Percentiles rank a stretch among this genome's conserved stretches.
phyloP scores from a whole-genome alignment of 2,329 filamentous ascomycete species.

The Ophiosphaerella herpotricha region DNA sequence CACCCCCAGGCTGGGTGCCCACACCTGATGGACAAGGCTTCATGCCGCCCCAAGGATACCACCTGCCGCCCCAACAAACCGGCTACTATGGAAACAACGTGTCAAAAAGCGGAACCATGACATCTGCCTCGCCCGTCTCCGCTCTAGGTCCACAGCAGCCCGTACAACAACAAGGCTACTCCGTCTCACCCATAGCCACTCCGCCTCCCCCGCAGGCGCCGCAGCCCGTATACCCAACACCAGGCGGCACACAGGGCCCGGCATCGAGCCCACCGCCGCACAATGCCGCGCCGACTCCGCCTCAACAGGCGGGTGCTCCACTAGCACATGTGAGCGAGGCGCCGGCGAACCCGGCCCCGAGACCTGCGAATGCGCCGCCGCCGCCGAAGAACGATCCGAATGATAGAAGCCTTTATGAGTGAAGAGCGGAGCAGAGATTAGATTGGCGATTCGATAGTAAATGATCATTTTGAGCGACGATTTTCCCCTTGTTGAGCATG shows the following conservation, averaged over 20 bases:
- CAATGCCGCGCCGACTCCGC: constrained; percentile 4
- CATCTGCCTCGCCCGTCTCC: constrained; percentile 14
- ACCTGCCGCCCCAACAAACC: constrained; percentile 13
- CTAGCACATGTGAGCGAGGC: constrained; percentile 4
- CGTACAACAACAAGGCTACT: background rate
- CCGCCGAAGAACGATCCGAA: constrained; percentile 18
- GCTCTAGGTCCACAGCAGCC: constrained; percentile 6
- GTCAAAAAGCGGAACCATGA: constrained; percentile 16
- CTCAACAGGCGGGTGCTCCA: constrained; percentile 3
- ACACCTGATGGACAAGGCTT: constrained; percentile 22
- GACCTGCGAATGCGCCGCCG: constrained; percentile 4
- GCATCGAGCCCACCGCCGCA: constrained; percentile 11
- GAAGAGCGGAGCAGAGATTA: background rate
- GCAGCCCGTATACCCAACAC: constrained; percentile 18
- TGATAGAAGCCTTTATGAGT: constrained; percentile 24
- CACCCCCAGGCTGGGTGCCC: constrained; percentile 24
- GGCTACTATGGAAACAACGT: constrained; percentile 20
- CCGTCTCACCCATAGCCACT: constrained; percentile 2
- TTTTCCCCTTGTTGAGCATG: too few relatives aligned
- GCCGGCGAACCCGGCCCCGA: background rate
- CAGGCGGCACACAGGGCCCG: constrained; percentile 1
- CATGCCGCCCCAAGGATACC: constrained; percentile 25
- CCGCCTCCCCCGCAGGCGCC: constrained; percentile 12
- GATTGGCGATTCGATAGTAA: background rate
- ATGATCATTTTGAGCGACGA: too few relatives aligned